These are phyloP conservation scores for Ceratocystis ficicola DNA, from an alignment of 2,329 filamentous ascomycete species.

Conservation along the genomic window DNA sequence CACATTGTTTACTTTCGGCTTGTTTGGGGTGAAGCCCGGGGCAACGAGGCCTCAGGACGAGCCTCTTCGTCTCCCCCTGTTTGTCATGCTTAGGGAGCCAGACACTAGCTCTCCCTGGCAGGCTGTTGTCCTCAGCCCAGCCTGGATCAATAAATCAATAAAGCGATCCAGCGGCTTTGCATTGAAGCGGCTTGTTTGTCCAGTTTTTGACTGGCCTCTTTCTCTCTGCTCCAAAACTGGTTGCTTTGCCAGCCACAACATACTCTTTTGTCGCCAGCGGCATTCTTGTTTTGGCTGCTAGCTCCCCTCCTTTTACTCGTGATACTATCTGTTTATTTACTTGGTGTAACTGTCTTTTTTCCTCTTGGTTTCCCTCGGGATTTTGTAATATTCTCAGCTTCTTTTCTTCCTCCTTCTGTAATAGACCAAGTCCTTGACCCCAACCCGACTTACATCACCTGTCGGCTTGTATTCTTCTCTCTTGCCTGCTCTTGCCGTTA, in stretches of 20 bases:
- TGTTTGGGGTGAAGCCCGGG: neutral
- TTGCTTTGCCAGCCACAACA: neutral
- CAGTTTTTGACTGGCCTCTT: neutral
- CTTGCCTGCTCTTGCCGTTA: neutral
- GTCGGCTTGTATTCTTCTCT: conserved; percentile 1
- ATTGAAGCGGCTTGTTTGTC: neutral
- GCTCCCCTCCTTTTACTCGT: conserved; percentile 11
- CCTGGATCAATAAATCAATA: conserved; percentile 1
- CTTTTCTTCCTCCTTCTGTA: conserved; percentile 16
- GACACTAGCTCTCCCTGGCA: neutral
- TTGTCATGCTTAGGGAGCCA: conserved; percentile 3
- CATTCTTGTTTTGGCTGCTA: neutral
- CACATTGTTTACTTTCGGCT: neutral
- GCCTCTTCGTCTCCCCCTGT: neutral
- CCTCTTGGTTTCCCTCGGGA: neutral
- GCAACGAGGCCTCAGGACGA: neutral
- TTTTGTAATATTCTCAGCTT: conserved; percentile 11
- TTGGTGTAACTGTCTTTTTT: conserved; percentile 14
- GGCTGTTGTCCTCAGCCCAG: neutral
- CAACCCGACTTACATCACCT: neutral
- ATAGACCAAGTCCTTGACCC: neutral
- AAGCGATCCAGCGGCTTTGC: neutral
- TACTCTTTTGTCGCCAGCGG: neutral
- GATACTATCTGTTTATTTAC: conserved; percentile 18
- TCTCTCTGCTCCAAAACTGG: neutral